Evolutionary conservation across 139 green algal species (phyloP), one percentile per base, ranked within the genome.

Genomic region (Closterium sp.): DNA sequence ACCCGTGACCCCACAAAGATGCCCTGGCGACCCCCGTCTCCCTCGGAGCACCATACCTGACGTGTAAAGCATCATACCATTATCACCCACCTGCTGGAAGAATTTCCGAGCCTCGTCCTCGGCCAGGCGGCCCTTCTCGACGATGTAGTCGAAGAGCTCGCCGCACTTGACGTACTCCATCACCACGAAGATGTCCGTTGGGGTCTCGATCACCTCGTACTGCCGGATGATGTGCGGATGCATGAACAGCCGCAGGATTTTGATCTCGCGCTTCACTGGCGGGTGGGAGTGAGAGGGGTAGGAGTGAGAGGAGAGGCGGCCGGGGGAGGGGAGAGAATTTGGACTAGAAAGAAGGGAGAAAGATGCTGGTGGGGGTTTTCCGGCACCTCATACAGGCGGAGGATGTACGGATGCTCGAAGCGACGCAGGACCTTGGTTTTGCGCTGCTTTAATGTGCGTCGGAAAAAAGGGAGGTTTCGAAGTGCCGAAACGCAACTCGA

Each of bases 121-220:
- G 35, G 97, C 91, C 90, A 99, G 94, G 19, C 98, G 96, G 10
- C 98, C 98, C 95, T 99, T 99, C 94, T 99, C 98, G 6, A 99
- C 98, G 85, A 99, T 99, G 96, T 99, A 99, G 94, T 99, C 98
- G 95, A 99, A 99, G 91, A 99, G 96, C 95, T 99, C 98, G 32
- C 98, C 98, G 28, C 94, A 95, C 96, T 98, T 95, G 87, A 99
- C 98, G 86, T 99, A 99, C 96, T 99, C 98, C 97, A 99, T 99
- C 83, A 99, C 96, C 9, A 99, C 97, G 90, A 98, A 99, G 88
- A 99, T 99, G 96, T 99, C 98, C 16, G 94, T 95, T 30, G 95
- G 92, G 2, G 98, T 99, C 93, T 99, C 98, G 19, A 99, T 97
- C 21, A 99, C 98, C 93, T 99, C 98, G 66, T 99, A 99, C 89